Conservation (phyloP, 2,329 filamentous ascomycete genomes). For the Fusarium nurragi region DNA sequence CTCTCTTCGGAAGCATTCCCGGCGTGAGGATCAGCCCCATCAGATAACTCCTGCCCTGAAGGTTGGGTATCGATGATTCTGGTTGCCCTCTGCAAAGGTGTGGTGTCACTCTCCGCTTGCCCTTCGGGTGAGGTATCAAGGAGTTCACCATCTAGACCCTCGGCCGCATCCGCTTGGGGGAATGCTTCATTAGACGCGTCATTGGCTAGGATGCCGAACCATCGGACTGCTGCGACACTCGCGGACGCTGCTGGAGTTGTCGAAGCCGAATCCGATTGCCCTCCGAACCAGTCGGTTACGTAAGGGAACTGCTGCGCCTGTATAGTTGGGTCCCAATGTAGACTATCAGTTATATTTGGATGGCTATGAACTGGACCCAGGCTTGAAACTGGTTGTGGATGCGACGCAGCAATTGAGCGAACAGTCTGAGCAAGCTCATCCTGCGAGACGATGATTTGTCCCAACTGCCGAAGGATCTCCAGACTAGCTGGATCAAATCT, state of each 20-base stretch:
- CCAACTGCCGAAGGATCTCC: constrained; percentile 45
- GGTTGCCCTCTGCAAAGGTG: constrained; percentile 29
- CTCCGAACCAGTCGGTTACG: constrained; percentile 6
- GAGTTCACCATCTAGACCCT: constrained; percentile 4
- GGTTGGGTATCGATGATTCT: constrained; percentile 36
- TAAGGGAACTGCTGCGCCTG: neutral
- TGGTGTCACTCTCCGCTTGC: constrained; percentile 13
- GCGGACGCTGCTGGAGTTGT: constrained; percentile 39
- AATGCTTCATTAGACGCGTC: constrained; percentile 21
- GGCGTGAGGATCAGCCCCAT: neutral
- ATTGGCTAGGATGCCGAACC: constrained; percentile 40
- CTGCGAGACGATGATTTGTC: constrained; percentile 36
- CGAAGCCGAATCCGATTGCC: constrained; percentile 30
- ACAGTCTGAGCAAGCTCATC: constrained; percentile 31
- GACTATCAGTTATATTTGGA: neutral
- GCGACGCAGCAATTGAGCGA: constrained; percentile 18
- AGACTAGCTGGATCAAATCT: constrained; percentile 51
- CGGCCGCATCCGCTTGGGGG: neutral
- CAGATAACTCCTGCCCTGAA: neutral
- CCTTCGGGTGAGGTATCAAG: constrained; percentile 7
- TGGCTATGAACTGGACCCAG: neutral
- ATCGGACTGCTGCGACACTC: constrained; percentile 39
- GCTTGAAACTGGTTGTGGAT: neutral
- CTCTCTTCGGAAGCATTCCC: constrained; percentile 9
- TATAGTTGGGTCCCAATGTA: neutral